A percentile compares a stretch with the other conserved stretches of the same genome.
Conservation (phyloP, 768 basidiomycete genomes). For the Termitomyces sp. region DNA sequence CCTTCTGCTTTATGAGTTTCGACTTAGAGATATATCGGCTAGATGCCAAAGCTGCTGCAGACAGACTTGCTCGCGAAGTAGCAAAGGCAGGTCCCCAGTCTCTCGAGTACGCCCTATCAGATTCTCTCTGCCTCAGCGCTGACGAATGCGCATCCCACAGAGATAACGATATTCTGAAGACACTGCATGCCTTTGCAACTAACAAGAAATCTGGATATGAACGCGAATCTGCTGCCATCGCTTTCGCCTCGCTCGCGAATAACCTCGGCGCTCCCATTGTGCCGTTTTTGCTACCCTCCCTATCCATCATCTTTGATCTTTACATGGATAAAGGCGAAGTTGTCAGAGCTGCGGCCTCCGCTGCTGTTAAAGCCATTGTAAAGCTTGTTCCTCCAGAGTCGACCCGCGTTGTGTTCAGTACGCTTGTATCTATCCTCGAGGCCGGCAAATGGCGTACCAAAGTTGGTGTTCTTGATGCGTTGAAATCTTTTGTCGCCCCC, state of each 20-base stretch:
- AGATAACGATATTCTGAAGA: slow-evolving; percentile 54
- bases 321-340: slow-evolving; percentile 94
- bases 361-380: slow-evolving; percentile 79
- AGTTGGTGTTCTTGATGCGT: slow-evolving; percentile 86
- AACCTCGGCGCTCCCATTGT: slow-evolving; percentile 66
- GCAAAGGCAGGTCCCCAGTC: slow-evolving; percentile 56
- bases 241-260: slow-evolving; percentile 67
- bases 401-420: slow-evolving; percentile 59
- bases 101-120: slow-evolving; percentile 40
- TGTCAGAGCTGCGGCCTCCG: slow-evolving; percentile 74
- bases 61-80: slow-evolving; percentile 71
- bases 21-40: slow-evolving; percentile 10
- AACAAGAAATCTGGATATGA: slow-evolving; percentile 88
- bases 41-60: slow-evolving; percentile 85
- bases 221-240: slow-evolving; percentile 82
- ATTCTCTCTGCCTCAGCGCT: background rate
- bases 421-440: slow-evolving; percentile 70
- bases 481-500: slow-evolving; percentile 65
- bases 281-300: slow-evolving; percentile 71
- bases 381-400: slow-evolving; percentile 83
- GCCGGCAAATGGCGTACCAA: slow-evolving; percentile 92
- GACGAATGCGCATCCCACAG: slow-evolving; percentile 27
- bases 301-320: slow-evolving; percentile 75
- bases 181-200: slow-evolving; percentile 62
- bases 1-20: background rate